These are phyloP conservation scores for Rhodotorula toruloides DNA, from an alignment of 768 basidiomycete species.

Conservation along the genomic window DNA sequence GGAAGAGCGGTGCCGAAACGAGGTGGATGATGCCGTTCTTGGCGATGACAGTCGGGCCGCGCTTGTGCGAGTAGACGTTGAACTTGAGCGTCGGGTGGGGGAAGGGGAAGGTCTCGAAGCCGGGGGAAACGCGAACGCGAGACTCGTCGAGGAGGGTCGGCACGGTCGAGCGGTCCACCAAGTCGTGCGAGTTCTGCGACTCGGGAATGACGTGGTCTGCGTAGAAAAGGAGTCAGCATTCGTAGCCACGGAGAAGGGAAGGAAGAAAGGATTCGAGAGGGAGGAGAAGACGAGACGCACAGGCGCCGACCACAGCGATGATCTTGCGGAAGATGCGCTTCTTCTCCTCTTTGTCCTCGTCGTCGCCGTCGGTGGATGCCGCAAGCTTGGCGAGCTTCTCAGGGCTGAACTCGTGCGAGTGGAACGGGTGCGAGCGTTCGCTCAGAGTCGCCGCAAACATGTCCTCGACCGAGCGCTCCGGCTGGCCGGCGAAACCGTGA, in stretches of 20 bases:
- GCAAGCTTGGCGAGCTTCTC: slow-evolving; percentile 21
- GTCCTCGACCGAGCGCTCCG: too few species aligned
- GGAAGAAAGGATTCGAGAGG: slow-evolving; percentile 26
- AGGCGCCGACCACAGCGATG: slow-evolving; percentile 34
- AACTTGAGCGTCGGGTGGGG: slow-evolving; percentile 43
- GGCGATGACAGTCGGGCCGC: slow-evolving; percentile 45
- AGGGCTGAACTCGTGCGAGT: slow-evolving; percentile 17
- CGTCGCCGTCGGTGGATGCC: slow-evolving; percentile 15
- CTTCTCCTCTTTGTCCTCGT: slow-evolving; percentile 45
- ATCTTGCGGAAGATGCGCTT: slow-evolving; percentile 47
- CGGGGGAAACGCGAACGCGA: slow-evolving; percentile 16
- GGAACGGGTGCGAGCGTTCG: slow-evolving; percentile 28
- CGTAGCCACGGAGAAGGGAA: slow-evolving; percentile 15
- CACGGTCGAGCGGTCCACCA: slow-evolving; percentile 47
- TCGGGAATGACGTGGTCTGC: slow-evolving; percentile 45
- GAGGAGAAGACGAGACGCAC: slow-evolving; percentile 1
- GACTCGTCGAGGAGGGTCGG: slow-evolving; percentile 20
- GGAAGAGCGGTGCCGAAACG: slow-evolving; percentile 45
- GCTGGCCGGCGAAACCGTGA: neutral
- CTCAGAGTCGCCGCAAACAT: neutral
- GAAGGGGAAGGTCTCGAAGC: slow-evolving; percentile 5
- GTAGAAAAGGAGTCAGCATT: slow-evolving; percentile 3
- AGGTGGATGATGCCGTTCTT: slow-evolving; percentile 48
- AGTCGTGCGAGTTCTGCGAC: slow-evolving; percentile 40
- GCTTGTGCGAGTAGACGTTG: slow-evolving; percentile 47